Evolutionary conservation across 805 yeast genomes (phyloP), one percentile per base, ranked within the genome.

Genomic region (Sugiyamaella mastotermitis): DNA sequence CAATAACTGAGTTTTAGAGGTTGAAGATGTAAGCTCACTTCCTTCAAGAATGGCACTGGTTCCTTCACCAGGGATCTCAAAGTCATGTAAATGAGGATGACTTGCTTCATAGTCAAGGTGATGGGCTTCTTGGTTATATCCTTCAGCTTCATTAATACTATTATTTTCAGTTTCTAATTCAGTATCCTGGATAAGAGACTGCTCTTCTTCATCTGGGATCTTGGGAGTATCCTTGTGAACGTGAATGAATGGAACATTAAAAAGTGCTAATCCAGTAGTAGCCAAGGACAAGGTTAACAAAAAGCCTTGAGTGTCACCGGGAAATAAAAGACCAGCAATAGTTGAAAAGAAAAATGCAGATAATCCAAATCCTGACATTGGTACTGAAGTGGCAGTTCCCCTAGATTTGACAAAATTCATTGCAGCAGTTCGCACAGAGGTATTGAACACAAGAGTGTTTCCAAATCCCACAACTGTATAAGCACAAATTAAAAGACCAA

Each of bases 321-420:
- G 4, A 60, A 25, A 32, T 67, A 62, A 2, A 71, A 65, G 2
- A 48, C 60, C 19, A 68, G 52, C 13, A 71, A 60, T 69, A 38
- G 77, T 50, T 1, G 87, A 79, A 55, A 73, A 80, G 35, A 79
- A 68, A 48, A 80, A 68, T 1, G 90, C 92, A 54, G 83, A 75
- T 11, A 80, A 66, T 0, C 94, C 94, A 56, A 78, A 81, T 31
- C 81, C 71, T 1, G 88, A 78, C 56, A 82, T 68, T 2, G 90
- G 87, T 31, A 82, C 65, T 0, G 86, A 74, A 0, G 92, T 79
- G 3, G 92, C 88, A 7, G 81, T 65, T 2, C 92, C 94, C 38
- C 84, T 60, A 26, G 71, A 63, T 30, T 71, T 65, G 0, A 92
- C 88, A 54, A 78, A 80, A 31, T 72, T 68, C 31, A 80, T 62